phyloP scores from a whole-genome alignment of 1,284 basidiomycete species.

The Psilocybe mexicana region DNA sequence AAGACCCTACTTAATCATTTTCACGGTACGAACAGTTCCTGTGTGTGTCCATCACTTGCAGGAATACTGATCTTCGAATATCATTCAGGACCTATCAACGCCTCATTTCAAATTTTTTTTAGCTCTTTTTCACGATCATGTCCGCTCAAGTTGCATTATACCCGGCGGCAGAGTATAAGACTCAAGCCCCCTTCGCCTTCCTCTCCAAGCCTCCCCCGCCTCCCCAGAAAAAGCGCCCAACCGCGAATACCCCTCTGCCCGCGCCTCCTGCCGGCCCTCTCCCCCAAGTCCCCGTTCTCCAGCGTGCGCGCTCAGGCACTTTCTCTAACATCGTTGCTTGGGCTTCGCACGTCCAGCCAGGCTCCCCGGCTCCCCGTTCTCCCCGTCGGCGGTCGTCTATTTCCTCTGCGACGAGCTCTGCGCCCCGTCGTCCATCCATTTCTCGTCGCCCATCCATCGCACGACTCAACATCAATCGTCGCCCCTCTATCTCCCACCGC shows the following conservation, averaged over 20 bases:
- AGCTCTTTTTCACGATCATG: slow-evolving; percentile 6
- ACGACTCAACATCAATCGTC: slow-evolving; percentile 15
- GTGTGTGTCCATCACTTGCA: not conserved
- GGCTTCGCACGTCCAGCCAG: slow-evolving; percentile 64
- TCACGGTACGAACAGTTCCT: not conserved
- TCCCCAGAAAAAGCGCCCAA: slow-evolving; percentile 34
- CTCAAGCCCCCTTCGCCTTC: slow-evolving; percentile 34
- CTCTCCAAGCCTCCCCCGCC: slow-evolving; percentile 37
- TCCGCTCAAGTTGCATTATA: slow-evolving; percentile 17
- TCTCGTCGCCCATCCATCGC: slow-evolving; percentile 14
- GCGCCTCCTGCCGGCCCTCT: slow-evolving; percentile 18
- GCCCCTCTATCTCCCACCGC: slow-evolving; percentile 39
- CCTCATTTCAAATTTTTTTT: slow-evolving; percentile 1
- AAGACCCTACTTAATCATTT: not conserved
- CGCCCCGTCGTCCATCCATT: slow-evolving; percentile 27
- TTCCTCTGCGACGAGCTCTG: slow-evolving; percentile 22
- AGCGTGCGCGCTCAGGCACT: slow-evolving; percentile 36
- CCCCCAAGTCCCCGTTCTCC: slow-evolving; percentile 9
- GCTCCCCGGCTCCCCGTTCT: slow-evolving; percentile 57
- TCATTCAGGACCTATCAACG: slow-evolving; percentile 5
- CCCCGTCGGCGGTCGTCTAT: slow-evolving; percentile 39
- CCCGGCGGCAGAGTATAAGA: slow-evolving; percentile 12
- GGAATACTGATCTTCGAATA: slow-evolving; percentile 2
- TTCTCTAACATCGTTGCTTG: slow-evolving; percentile 50
- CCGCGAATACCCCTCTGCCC: slow-evolving; percentile 19